Base-by-base conservation (phyloP, 2,329 filamentous ascomycete species). In the Lizonia empirigonia region DNA sequence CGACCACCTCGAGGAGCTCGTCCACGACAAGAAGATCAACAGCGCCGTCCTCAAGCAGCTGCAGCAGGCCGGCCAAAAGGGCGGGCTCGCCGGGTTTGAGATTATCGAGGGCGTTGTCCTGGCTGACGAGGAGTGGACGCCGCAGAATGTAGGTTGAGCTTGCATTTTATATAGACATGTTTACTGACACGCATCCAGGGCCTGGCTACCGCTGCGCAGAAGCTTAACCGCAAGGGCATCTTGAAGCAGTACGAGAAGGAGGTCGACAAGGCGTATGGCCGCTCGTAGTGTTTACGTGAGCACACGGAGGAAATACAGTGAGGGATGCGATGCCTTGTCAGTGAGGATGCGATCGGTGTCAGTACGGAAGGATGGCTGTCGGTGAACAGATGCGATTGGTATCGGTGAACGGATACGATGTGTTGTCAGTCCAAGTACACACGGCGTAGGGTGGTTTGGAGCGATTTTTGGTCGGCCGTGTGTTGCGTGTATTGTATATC, bases 71-170 rank as follows among this genome's bases (percentile, higher is more conserved):
- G 90, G 83, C 15, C 85, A 81, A 75, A 83, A 81, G 63, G 85
- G 84, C 23, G 87, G 88, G 16, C 78, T 95, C 38, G 77, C 79
- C 1, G 79, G 83, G 8, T 86, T 94, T 53, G 90, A 95, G 78
- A 85, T 87, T 56, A 80, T 96, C 32, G 82, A 85, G 23, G 89
- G 87, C 41, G 86, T 93, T 16, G 88, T 93, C 20, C 73, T 96
- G 49, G 85, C 87, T 0, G 89, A 93, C 59, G 90, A 93, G 69
- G 91, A 95, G 74, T 96, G 91, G 91, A 93, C 88, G 47, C 89
- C 91, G 44, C 82, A 85, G 52, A 94, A 86, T 69, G 90, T 93
- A 78, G 86, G 89, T 82, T 15, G 16, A 51, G 8, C 12, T 42
- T 7, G 10, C 10, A n/a, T 44, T 44, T 13, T 16, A 20, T 15